Evolutionary conservation across 768 basidiomycete genomes (phyloP), one percentile per base, ranked within the genome.

Genomic region (Russula foetens): DNA sequence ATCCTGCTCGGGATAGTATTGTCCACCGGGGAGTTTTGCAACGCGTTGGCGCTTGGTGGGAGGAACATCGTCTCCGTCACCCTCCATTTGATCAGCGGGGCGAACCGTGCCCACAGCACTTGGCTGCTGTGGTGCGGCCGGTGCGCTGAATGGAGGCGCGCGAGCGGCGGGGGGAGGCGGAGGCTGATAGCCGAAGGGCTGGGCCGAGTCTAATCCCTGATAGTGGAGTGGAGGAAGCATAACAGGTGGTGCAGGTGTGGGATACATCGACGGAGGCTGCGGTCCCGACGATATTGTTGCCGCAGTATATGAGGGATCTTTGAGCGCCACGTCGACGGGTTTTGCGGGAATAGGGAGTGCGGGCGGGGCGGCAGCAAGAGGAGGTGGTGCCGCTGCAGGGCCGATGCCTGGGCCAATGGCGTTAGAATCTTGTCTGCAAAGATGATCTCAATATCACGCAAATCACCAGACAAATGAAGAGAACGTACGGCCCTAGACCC

Each of bases 271-370:
- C 15, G 90, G 86, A 14, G 94, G 93, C 66, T 95, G 94, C 7
- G 95, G 95, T 11, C 88, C 94, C 12, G 94, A 92, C 1, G 93
- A 91, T 52, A 97, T 79, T 0, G 89, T 90, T 4, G 94, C 92
- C 24, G 92, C 91, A 11, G 83, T 81, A 69, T 88, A 93, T 1
- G 82, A 83, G 2, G 81, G 75, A 53, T 73, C 80, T 72, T 65
- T 71, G 67, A 75, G 66, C 43, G 71, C 69, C 0, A 73, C 75
- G 11, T 78, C 75, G 54, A 73, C 53, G 24, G 82, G 79, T 33
- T 71, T 70, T 26, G 89, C 86, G 43, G 85, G 81, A 44, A 88
- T 80, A 58, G 91, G 92, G 11, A 91, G 77, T 12, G 88, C 87
- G 2, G 85, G 79, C 19, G 86, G 88, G 43, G 86, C 83, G 11